Evolutionary conservation across 768 basidiomycete genomes (phyloP), one percentile per base, ranked within the genome.

Genomic region (Flagelloscypha sp.): DNA sequence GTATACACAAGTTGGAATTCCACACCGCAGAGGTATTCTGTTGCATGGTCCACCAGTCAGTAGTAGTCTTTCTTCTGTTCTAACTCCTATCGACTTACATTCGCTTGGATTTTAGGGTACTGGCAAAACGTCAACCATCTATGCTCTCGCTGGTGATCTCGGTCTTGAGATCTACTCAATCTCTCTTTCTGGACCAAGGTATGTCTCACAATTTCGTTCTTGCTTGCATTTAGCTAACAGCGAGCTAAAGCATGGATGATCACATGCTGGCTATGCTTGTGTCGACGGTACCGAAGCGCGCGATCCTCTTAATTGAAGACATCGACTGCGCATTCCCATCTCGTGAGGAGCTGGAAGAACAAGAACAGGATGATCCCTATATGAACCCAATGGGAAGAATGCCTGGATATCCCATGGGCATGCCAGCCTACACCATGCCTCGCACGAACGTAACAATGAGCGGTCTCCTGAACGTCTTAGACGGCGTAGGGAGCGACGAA

Each of bases 131-230:
- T 47, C 40, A 10, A 53, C 54, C 7, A 49, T 55, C 13, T 49
- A 58, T 24, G 50, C 55, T 4, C 32, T 55, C 15, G 72, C 72
- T 15, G 70, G 74, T 30, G 74, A 77, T 44, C 57, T 82, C 16
- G 63, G 67, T 1, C 61, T 82, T 27, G 74, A 79, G 51, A 78
- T 82, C 40, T 81, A 77, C 47, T 39, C 46, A 15, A 40, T 61
- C 19, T 51, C 51, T 5, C 40, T 61, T 4, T 44, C 56, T 3
- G 44, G 48, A 12, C 45, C 42, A 17, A 44, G 48, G 54, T 54
- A 35, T 24, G 41, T 27, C 3, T 13, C 11, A 21, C 21, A 24
- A 22, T 10, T 5, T 22, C 13, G 2, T 15, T 22, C 23, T 29
- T 24, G 44, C 40, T 11, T 32, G 51, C 25, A 40, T n/a, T n/a